These are phyloP conservation scores for Fusarium lyarnte DNA, from an alignment of 2,329 filamentous ascomycete species.

Conservation along the genomic window DNA sequence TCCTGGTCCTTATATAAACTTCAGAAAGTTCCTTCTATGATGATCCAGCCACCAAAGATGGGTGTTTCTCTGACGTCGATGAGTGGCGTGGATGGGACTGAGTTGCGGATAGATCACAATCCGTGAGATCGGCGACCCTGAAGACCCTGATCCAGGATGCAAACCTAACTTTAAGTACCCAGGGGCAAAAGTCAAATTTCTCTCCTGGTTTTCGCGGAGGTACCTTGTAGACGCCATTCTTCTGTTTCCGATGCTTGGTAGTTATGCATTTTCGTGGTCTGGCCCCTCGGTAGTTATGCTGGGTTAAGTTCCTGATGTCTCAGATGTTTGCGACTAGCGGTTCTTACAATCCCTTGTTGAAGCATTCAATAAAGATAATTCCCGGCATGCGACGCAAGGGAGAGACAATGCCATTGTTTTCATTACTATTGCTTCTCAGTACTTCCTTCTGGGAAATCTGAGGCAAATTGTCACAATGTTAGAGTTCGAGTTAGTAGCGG, in stretches of 20 bases:
- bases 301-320: conserved; percentile 5
- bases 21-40: neutral
- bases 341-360: neutral
- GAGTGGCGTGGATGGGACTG: neutral
- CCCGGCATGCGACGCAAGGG: neutral
- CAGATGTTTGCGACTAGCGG: conserved; percentile 7
- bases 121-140: conserved; percentile 22
- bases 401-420: neutral
- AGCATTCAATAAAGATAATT: neutral
- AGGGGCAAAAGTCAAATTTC: neutral
- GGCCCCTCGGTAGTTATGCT: neutral
- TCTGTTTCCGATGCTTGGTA: neutral
- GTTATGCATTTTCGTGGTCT: conserved; percentile 1
- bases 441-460: neutral
- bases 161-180: conserved; percentile 12
- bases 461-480: neutral
- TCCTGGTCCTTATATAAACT: neutral
- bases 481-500: neutral
- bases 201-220: neutral
- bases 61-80: neutral
- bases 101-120: conserved; percentile 14
- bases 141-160: neutral
- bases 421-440: fast-evolving
- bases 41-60: neutral
- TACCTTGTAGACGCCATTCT: neutral